Conservation (phyloP, 192 early-diverging fungal species). For the Piromyces finnis region DNA sequence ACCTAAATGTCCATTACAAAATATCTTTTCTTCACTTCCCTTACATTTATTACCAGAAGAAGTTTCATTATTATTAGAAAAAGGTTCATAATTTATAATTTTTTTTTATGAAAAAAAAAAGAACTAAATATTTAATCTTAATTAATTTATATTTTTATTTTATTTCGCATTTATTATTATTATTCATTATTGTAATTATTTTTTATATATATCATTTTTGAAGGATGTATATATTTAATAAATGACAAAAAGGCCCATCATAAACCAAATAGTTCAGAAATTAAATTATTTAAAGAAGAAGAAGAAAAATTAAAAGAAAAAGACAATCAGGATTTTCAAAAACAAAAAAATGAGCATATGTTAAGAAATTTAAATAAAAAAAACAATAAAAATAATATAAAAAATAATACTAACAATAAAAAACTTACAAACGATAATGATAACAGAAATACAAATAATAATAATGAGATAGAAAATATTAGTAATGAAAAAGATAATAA, state of each 20-base stretch:
- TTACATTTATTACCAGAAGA: slow-evolving; percentile 57
- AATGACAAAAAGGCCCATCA: not conserved
- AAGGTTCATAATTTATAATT: slow-evolving; percentile 15
- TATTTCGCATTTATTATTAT: no score
- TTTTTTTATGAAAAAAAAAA: no score
- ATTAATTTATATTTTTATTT: no score
- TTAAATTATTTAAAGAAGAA: not conserved
- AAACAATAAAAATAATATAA: not conserved
- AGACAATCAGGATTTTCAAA: not conserved
- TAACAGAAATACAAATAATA: not conserved
- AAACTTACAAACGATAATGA: not conserved
- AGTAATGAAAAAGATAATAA: no score
- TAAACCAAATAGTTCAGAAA: not conserved
- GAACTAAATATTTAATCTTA: no score
- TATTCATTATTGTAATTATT: no score
- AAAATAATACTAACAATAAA: not conserved
- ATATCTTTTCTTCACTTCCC: slow-evolving; percentile 55
- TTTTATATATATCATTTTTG: no score
- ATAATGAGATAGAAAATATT: not conserved
- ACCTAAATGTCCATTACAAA: slow-evolving; percentile 53
- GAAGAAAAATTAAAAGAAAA: not conserved
- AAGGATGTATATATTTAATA: not conserved
- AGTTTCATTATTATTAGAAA: slow-evolving; percentile 26
- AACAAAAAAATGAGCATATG: not conserved
- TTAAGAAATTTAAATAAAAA: not conserved